A percentile compares a stretch with the other conserved stretches of the same genome.
These are phyloP conservation scores for Moricandia moricandioides DNA, from an alignment of 345 rosid species.

Conservation along the genomic window DNA sequence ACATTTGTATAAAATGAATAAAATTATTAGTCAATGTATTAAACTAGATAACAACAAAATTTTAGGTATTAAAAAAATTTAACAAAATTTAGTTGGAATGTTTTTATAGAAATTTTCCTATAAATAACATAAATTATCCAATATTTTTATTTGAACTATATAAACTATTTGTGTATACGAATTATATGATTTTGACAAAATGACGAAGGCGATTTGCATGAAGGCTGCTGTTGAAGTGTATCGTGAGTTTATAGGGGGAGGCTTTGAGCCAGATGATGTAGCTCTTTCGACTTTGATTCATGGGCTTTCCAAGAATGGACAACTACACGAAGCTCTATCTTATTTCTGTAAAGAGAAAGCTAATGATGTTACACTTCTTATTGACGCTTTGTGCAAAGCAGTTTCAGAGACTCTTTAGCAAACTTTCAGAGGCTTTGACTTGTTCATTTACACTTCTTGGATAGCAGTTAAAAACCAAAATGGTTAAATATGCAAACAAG, in stretches of 20 bases:
- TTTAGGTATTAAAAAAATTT: no score
- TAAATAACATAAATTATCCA: no score
- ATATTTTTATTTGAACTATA: no score
- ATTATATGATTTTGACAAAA: conserved; percentile 25
- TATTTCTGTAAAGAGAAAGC: conserved; percentile 44
- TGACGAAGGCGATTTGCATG: conserved; percentile 41
- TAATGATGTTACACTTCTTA: conserved; percentile 42
- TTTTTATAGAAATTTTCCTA: no score
- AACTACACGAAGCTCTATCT: conserved; percentile 37
- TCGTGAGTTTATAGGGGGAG: conserved; percentile 22
- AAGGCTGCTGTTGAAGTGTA: conserved; percentile 35
- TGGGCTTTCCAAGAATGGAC: conserved; percentile 44
- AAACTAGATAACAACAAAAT: no score
- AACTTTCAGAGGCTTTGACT: no score
- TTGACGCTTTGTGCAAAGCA: conserved; percentile 40
- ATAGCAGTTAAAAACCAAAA: no score
- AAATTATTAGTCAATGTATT: no score
- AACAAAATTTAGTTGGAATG: no score
- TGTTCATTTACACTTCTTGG: no score
- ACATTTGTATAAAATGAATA: no score
- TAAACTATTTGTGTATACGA: no score
- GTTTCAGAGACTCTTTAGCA: conserved; percentile 28
- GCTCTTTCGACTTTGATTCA: conserved; percentile 44
- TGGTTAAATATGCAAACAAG: conserved; percentile 21
- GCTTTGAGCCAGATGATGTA: conserved; percentile 46